Evolutionary conservation across 257 asterid species (phyloP).

Genomic region (Linderniella brevidens): DNA sequence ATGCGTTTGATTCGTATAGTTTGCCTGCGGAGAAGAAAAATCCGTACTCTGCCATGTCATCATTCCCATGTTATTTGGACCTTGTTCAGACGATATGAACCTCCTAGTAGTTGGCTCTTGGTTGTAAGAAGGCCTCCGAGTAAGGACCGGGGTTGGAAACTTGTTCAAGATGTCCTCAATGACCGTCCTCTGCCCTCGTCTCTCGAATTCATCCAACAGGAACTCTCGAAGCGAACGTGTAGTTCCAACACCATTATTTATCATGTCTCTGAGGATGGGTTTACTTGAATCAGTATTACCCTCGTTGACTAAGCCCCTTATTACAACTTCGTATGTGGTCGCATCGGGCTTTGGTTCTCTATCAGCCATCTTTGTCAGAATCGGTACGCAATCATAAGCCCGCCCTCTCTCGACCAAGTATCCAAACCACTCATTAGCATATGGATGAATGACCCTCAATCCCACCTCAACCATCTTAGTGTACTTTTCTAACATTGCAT

Average conservation of each 20-base stretch:
- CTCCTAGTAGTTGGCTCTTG: no score
- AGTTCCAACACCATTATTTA: conserved; percentile 33
- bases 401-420: conserved; percentile 57
- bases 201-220: conserved; percentile 38
- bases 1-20: no score
- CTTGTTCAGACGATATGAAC: no score
- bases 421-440: conserved; percentile 65
- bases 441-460: conserved; percentile 59
- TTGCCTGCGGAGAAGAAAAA: no score
- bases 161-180: conserved; percentile 34
- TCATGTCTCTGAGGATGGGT: conserved; percentile 40
- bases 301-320: conserved; percentile 41
- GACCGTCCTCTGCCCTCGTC: conserved; percentile 37
- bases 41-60: no score
- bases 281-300: conserved; percentile 28
- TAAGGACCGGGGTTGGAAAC: conserved; percentile 13
- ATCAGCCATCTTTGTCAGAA: conserved; percentile 51
- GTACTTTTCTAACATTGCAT: conserved; percentile 45
- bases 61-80: no score
- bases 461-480: conserved; percentile 59
- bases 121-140: no score
- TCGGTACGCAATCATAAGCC: conserved; percentile 42
- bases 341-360: conserved; percentile 81
- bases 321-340: conserved; percentile 51
- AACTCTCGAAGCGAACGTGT: conserved; percentile 40